phyloP scores from a whole-genome alignment of 2,329 filamentous ascomycete genomes.

The Fusarium secorum region DNA sequence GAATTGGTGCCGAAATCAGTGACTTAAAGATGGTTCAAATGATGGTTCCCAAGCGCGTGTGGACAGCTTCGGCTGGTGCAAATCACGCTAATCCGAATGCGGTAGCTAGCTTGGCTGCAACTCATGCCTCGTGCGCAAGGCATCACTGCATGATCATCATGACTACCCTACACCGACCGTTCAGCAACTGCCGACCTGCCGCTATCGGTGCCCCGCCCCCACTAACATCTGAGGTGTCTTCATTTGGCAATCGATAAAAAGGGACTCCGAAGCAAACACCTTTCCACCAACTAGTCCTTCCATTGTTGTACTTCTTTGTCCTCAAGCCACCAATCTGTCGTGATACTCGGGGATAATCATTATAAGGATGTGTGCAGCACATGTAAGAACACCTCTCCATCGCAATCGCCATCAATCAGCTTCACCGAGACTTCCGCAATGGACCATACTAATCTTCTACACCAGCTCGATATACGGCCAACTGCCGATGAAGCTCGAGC shows the following conservation, averaged over 20 bases:
- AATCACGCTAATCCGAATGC: background rate
- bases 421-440: background rate
- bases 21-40: background rate
- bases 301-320: constrained; percentile 24
- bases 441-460: constrained; percentile 5
- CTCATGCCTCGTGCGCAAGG: constrained; percentile 29
- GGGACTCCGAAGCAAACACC: constrained; percentile 29
- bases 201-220: constrained; percentile 41
- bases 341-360: background rate
- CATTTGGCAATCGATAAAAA: constrained; percentile 26
- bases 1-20: background rate
- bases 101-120: constrained; percentile 11
- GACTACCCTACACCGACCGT: constrained; percentile 21
- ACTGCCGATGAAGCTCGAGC: constrained; percentile 41
- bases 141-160: background rate
- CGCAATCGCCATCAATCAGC: background rate
- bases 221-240: constrained; percentile 23
- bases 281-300: constrained; percentile 1
- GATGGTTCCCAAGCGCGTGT: constrained; percentile 2
- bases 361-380: constrained; percentile 39
- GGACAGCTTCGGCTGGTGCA: background rate
- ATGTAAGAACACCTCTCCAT: constrained; percentile 21
- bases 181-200: background rate
- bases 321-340: background rate
- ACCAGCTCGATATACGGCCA: constrained; percentile 42